Conservation (phyloP, 768 basidiomycete species). For the Strobilomyces confusus region DNA sequence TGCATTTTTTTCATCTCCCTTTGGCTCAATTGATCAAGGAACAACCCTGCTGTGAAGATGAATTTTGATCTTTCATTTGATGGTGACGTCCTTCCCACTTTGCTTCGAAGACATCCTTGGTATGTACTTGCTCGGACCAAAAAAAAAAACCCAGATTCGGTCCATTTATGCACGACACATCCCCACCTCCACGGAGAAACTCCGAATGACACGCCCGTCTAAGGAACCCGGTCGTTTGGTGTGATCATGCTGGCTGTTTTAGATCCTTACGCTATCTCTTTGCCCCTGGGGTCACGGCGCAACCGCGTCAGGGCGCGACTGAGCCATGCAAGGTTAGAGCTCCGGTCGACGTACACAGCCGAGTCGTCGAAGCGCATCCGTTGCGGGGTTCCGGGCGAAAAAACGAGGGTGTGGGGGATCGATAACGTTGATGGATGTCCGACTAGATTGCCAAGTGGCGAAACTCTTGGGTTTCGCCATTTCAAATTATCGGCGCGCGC, state of each 20-base stretch:
- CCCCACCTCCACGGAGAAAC: neutral
- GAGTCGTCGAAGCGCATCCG: neutral
- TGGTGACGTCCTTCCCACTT: neutral
- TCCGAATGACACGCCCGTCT: neutral
- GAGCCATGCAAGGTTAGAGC: slow-evolving; percentile 7
- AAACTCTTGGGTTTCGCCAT: slow-evolving; percentile 18
- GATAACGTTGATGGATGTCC: neutral
- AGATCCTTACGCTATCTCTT: neutral
- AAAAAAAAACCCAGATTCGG: too few species aligned
- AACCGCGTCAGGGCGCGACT: neutral
- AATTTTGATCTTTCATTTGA: neutral
- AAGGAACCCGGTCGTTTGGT: neutral
- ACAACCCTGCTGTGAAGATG: too few species aligned
- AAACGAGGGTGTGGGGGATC: neutral
- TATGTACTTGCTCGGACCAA: too few species aligned
- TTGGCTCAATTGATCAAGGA: neutral
- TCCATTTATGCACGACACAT: neutral
- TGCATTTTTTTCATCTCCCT: slow-evolving; percentile 21
- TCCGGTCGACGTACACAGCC: slow-evolving; percentile 4
- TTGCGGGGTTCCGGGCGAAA: neutral
- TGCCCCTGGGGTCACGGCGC: neutral
- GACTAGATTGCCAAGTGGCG: neutral
- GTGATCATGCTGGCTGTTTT: neutral
- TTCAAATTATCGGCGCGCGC: slow-evolving; percentile 12
- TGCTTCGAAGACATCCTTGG: too few species aligned